Evolutionary conservation across 148 eudicot species (phyloP).

Genomic region (Limonium bicolor): DNA sequence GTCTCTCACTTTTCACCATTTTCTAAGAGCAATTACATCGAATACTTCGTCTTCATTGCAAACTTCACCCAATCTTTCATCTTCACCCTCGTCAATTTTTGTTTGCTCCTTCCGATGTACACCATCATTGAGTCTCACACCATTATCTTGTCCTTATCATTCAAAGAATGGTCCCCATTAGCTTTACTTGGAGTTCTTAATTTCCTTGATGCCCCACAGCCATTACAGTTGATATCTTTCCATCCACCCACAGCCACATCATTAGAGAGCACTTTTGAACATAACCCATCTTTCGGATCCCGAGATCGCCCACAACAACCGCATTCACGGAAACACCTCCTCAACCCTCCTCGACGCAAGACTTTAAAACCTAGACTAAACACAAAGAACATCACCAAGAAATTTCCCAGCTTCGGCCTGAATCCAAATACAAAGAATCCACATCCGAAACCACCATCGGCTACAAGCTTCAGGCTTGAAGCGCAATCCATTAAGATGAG

Average conservation of each 20-base stretch:
- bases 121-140: constrained; percentile 4
- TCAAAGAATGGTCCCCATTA: constrained; percentile 19
- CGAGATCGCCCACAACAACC: constrained; percentile 23
- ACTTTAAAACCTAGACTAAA: constrained; percentile 25
- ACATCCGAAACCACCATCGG: constrained; percentile 33
- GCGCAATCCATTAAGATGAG: constrained; percentile 36
- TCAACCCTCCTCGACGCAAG: constrained; percentile 18
- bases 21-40: constrained; percentile 40
- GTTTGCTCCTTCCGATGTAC: constrained; percentile 8
- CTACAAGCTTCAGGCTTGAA: constrained; percentile 26
- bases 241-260: constrained; percentile 6
- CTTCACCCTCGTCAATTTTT: constrained; percentile 11
- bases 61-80: constrained; percentile 12
- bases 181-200: constrained; percentile 8
- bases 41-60: constrained; percentile 33
- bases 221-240: no score
- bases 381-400: constrained; percentile 21
- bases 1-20: constrained; percentile 43
- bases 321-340: constrained; percentile 7
- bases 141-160: constrained; percentile 16
- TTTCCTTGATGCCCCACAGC: constrained; percentile 4
- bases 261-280: constrained; percentile 10
- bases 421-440: constrained; percentile 36
- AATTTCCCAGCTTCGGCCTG: constrained; percentile 18
- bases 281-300: constrained; percentile 12